These are phyloP conservation scores for Aspergillus asperescens DNA, from an alignment of 495 filamentous ascomycete species.

Conservation along the genomic window DNA sequence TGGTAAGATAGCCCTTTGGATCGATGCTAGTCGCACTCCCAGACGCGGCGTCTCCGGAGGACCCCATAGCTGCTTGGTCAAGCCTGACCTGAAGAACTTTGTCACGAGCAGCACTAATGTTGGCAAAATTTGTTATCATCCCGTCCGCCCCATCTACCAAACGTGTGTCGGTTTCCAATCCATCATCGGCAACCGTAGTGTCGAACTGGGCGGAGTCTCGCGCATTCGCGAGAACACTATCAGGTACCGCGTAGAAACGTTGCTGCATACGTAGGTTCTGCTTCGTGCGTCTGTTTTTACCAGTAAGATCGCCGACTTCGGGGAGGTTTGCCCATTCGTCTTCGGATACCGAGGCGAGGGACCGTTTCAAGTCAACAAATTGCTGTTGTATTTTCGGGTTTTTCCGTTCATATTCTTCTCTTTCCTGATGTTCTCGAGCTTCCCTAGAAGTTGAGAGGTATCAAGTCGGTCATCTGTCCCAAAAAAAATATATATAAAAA, in stretches of 20 bases:
- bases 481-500: too few species aligned
- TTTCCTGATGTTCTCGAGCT: constrained; percentile 86
- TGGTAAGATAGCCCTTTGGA: constrained; percentile 92
- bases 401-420: constrained; percentile 88
- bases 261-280: constrained; percentile 71
- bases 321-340: constrained; percentile 96
- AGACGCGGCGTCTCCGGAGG: constrained; percentile 60
- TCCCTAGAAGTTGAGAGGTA: constrained; percentile 71
- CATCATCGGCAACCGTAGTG: constrained; percentile 78
- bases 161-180: constrained; percentile 42
- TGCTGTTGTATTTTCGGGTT: constrained; percentile 99
- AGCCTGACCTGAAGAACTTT: constrained; percentile 88
- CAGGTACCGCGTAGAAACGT: constrained; percentile 92
- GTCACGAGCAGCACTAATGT: constrained; percentile 91
- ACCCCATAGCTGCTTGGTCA: constrained; percentile 76
- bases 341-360: constrained; percentile 79
- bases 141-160: constrained; percentile 59
- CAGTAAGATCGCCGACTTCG: constrained; percentile 93
- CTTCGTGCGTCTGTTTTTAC: constrained; percentile 79
- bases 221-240: constrained; percentile 89
- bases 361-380: constrained; percentile 92
- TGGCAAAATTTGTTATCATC: constrained; percentile 95
- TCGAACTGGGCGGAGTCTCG: constrained; percentile 74
- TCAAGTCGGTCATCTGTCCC: constrained; percentile 84
- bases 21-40: constrained; percentile 91